These are phyloP conservation scores for Darksidea phi DNA, from an alignment of 495 filamentous ascomycete species.

Conservation along the genomic window DNA sequence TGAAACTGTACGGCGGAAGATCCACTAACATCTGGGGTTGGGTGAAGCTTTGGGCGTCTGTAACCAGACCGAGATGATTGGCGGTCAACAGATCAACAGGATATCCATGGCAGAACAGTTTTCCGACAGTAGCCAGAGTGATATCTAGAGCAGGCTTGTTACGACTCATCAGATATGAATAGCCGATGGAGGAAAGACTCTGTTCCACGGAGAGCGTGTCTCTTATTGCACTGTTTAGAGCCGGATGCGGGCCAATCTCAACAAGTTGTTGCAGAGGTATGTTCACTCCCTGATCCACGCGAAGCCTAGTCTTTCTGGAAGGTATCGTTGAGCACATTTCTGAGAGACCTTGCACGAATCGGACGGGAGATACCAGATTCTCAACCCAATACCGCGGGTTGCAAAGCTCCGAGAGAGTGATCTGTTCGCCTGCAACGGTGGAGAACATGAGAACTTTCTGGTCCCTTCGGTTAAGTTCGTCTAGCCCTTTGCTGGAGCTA, in stretches of 20 bases:
- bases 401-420: no score
- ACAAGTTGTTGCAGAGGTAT: not conserved
- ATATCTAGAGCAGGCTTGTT: not conserved
- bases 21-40: not conserved
- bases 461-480: not conserved
- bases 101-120: not conserved
- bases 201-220: not conserved
- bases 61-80: not conserved
- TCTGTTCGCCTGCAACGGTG: not conserved
- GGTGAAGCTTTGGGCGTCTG: not conserved
- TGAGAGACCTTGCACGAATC: not conserved
- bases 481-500: no score
- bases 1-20: slow-evolving; percentile 16
- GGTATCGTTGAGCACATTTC: not conserved
- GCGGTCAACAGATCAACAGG: not conserved
- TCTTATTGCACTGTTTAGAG: slow-evolving; percentile 2
- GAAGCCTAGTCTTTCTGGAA: no score
- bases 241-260: slow-evolving; percentile 4
- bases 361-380: not conserved
- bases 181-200: not conserved
- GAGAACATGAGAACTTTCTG: not conserved
- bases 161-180: not conserved
- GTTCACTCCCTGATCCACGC: no score
- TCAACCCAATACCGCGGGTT: not conserved
- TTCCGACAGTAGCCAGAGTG: not conserved